Conservation (phyloP, 805 yeast genomes). For the Hanseniaspora clermontiae region DNA sequence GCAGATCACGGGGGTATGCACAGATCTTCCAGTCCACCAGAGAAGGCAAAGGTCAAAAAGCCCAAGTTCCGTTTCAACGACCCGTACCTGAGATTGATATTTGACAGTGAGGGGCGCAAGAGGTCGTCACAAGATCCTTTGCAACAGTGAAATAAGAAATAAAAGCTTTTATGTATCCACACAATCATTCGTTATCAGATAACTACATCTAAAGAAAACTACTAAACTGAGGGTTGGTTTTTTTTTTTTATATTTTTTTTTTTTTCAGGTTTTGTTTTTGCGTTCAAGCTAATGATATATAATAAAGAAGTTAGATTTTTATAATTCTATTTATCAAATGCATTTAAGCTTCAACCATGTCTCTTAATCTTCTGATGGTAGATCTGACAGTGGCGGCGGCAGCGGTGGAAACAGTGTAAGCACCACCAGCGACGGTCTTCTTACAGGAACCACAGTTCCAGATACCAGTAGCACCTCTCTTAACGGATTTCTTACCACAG, state of each 20-base stretch:
- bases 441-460: conserved; percentile 93
- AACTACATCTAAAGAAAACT: too few species aligned
- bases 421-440: conserved; percentile 99
- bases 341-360: conserved; percentile 94
- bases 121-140: neutral
- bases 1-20: too few species aligned
- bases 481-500: conserved; percentile 99
- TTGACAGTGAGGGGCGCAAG: neutral
- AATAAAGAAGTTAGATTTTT: neutral
- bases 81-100: neutral
- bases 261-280: neutral
- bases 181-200: too few species aligned
- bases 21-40: neutral
- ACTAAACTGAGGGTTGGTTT: too few species aligned
- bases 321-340: conserved; percentile 10
- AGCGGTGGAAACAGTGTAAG: conserved; percentile 97
- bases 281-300: conserved; percentile 1
- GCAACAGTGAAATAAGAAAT: too few species aligned
- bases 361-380: conserved; percentile 99
- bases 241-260: conserved; percentile 2
- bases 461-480: conserved; percentile 97
- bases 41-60: neutral
- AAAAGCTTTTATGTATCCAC: too few species aligned
- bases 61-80: neutral
- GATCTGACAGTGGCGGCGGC: conserved; percentile 99